Conservation (phyloP, 202 grass and related monocot species). For the Setaria viridis region DNA sequence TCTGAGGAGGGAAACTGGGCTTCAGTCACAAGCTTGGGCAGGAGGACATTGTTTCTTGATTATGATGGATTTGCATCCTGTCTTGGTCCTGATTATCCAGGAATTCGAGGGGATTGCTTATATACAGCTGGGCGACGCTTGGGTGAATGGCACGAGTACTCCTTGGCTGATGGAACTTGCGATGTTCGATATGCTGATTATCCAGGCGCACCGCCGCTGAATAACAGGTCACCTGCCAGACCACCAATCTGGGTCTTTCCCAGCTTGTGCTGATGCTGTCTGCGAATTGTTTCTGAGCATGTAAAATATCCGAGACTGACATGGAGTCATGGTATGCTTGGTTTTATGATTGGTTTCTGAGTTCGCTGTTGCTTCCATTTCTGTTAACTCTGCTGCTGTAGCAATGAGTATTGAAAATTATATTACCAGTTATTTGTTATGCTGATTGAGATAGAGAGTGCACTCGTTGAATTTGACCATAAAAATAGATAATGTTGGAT, state of each 20-base stretch:
- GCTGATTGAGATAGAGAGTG: not conserved
- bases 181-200: conserved; percentile 55
- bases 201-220: conserved; percentile 46
- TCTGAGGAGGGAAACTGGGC: conserved; percentile 50
- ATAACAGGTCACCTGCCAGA: conserved; percentile 27
- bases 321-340: conserved; percentile 35
- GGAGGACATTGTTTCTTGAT: conserved; percentile 62
- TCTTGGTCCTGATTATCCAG: conserved; percentile 40
- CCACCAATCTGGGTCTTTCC: conserved; percentile 72
- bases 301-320: conserved; percentile 27
- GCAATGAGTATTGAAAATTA: not conserved
- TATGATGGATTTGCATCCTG: conserved; percentile 63
- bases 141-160: conserved; percentile 60
- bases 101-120: conserved; percentile 59
- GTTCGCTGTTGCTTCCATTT: conserved; percentile 21
- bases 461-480: not conserved
- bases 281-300: conserved; percentile 22
- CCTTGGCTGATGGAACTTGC: conserved; percentile 52
- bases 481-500: not conserved
- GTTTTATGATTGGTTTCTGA: conserved; percentile 21
- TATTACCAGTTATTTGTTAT: not conserved
- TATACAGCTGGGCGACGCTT: conserved; percentile 49
- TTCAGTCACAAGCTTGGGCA: conserved; percentile 45
- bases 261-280: conserved; percentile 56
- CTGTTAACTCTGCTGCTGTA: conserved; percentile 7